phyloP scores from a whole-genome alignment of 2,329 filamentous ascomycete species.

The Eurotiales sp. region DNA sequence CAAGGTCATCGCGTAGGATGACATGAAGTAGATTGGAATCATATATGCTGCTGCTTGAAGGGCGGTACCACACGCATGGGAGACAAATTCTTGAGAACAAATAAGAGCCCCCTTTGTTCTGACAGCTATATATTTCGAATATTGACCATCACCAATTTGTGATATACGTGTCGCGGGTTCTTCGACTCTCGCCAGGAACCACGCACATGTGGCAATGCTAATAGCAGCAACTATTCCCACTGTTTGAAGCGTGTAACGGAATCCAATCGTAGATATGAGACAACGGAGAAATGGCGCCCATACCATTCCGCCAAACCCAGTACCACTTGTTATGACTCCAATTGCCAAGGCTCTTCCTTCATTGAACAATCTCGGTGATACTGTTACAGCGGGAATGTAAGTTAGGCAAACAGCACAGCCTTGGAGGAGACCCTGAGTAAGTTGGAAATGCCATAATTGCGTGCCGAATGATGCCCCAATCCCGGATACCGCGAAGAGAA shows the following conservation, averaged over 20 bases:
- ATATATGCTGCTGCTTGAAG: constrained; percentile 40
- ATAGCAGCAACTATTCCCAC: no score
- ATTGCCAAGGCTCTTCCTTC: constrained; percentile 36
- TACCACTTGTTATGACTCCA: constrained; percentile 38
- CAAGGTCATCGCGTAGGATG: constrained; percentile 38
- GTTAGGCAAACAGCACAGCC: constrained; percentile 38
- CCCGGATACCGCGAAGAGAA: constrained; percentile 32
- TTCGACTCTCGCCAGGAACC: no score
- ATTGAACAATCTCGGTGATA: constrained; percentile 39
- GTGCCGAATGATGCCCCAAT: constrained; percentile 34
- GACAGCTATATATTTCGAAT: no score
- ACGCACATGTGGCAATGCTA: no score
- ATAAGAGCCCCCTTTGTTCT: no score
- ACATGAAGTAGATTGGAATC: constrained; percentile 39
- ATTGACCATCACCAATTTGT: no score
- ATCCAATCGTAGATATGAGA: constrained; percentile 32
- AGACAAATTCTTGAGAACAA: no score
- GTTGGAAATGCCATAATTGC: constrained; percentile 31
- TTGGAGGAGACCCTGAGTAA: constrained; percentile 36
- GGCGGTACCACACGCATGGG: constrained; percentile 34
- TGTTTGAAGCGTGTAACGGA: constrained; percentile 37
- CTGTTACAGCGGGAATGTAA: constrained; percentile 37
- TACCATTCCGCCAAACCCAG: constrained; percentile 39
- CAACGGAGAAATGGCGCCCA: constrained; percentile 34
- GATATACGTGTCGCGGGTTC: no score